Evolutionary conservation across 257 asterid genomes (phyloP), one percentile per base, ranked within the genome.

Genomic region (Nicotiana tabacum): DNA sequence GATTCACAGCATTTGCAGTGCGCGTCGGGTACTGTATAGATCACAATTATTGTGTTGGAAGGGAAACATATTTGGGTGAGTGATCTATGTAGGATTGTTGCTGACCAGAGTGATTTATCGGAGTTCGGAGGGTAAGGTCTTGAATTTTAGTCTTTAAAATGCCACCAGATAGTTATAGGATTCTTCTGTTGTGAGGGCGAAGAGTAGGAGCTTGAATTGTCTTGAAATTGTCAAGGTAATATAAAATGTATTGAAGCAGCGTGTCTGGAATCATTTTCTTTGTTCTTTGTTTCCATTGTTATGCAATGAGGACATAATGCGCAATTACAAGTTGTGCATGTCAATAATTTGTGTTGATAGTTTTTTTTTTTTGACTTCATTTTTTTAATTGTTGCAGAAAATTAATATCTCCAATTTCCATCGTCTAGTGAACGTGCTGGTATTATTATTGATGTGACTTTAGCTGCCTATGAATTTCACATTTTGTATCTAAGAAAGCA

Each of bases 401-500:
- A 78, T 46, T 77, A 8, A 60, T 13, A 32, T 48, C 43, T 35
- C 4, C 57, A 21, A 6, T 77, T 65, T 17, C 68, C 2, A 35
- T 17, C 21, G 61, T 86, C 82, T 82, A 68, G 84, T 77, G 78
- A 69, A 37, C 27, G 24, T 65, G 77, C 82, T 68, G 82, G 37
- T 80, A 70, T 64, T 70, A 55, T 77, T 30, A 30, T 77, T 69
- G 67, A 74, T 66, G 81, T 66, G 79, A 68, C 64, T 43, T 37
- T 55, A 72, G 81, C 81, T 84, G 83, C 83, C 70, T 53, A n/a
- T 66, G 81, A 55, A 62, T 60, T 68, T 83, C 33, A 81, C 74
- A 48, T 74, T 81, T 80, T 82, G 77, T 33, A 70, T 82, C 88
- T 85, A 89, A 92, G 85, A 82, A 81, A 90, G 83, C 81, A 96